Conservation (phyloP, 768 basidiomycete genomes). For the Trametes sanguinea region DNA sequence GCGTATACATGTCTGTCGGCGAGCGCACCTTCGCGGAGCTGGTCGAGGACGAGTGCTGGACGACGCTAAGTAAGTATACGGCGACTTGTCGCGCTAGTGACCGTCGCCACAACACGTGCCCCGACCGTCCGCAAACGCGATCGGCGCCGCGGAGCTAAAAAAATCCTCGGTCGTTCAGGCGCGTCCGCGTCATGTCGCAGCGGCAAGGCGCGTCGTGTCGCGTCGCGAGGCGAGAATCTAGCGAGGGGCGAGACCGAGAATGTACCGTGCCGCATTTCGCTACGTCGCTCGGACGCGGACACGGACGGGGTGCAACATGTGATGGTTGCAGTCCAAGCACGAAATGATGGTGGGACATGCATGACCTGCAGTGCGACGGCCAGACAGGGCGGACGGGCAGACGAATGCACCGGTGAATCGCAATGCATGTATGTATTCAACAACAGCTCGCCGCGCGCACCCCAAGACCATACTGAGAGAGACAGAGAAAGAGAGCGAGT, state of each 20-base stretch:
- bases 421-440: constrained; percentile 18
- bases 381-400: background rate
- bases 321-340: too few species aligned
- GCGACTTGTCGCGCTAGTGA: constrained; percentile 11
- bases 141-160: background rate
- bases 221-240: too few species aligned
- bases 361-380: too few species aligned
- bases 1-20: too few species aligned
- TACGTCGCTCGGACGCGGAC: background rate
- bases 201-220: background rate
- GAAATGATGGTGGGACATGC: background rate
- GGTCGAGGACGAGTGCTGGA: too few species aligned
- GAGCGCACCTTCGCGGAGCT: background rate
- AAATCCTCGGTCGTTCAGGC: background rate
- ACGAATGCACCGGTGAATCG: constrained; percentile 3
- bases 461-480: constrained; percentile 14
- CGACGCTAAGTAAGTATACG: too few species aligned
- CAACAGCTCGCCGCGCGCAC: constrained; percentile 21
- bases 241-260: too few species aligned
- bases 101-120: constrained; percentile 15
- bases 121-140: background rate
- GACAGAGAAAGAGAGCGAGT: constrained; percentile 8
- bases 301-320: too few species aligned
- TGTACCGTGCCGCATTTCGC: too few species aligned
- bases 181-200: background rate